Evolutionary conservation across 1,139 yeast genomes (phyloP).

Genomic region (Diutina sp.): DNA sequence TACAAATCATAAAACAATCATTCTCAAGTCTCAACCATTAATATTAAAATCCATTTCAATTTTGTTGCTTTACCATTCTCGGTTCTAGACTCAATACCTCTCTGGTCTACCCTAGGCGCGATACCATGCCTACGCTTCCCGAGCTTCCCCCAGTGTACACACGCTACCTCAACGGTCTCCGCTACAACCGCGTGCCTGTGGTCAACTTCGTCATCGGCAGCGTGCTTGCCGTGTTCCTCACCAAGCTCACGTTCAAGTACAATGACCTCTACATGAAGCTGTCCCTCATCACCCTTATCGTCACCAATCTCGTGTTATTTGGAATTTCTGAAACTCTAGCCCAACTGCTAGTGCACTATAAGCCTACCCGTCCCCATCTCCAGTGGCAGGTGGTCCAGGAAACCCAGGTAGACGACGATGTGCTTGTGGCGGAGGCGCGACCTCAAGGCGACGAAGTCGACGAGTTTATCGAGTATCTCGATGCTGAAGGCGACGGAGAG

Average conservation of each 20-base stretch:
- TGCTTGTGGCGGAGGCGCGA: slow-evolving; percentile 5
- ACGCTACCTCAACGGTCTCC: slow-evolving; percentile 18
- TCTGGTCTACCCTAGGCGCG: neutral
- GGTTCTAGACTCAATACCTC: neutral
- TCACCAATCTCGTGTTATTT: slow-evolving; percentile 70
- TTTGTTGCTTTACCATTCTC: neutral
- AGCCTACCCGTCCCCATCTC: slow-evolving; percentile 12
- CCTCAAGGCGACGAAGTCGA: slow-evolving; percentile 19
- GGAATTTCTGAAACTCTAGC: slow-evolving; percentile 89
- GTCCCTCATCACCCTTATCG: slow-evolving; percentile 64
- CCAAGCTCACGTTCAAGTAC: slow-evolving; percentile 43
- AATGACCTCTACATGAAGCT: slow-evolving; percentile 52
- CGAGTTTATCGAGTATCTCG: slow-evolving; percentile 24
- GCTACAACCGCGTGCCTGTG: slow-evolving; percentile 33
- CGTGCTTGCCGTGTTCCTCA: slow-evolving; percentile 34
- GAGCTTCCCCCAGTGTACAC: slow-evolving; percentile 6
- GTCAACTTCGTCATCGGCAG: slow-evolving; percentile 41
- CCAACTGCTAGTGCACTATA: slow-evolving; percentile 44
- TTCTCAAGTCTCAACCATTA: too few species aligned
- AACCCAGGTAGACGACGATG: slow-evolving; percentile 4
- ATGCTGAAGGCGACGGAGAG: slow-evolving; percentile 11
- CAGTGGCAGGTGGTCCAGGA: slow-evolving; percentile 9
- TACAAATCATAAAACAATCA: too few species aligned
- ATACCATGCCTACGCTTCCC: neutral
- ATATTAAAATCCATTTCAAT: too few species aligned